Evolutionary conservation across 2,329 filamentous ascomycete genomes (phyloP), one percentile per base, ranked within the genome.

Genomic region (Diaporthe sp.): DNA sequence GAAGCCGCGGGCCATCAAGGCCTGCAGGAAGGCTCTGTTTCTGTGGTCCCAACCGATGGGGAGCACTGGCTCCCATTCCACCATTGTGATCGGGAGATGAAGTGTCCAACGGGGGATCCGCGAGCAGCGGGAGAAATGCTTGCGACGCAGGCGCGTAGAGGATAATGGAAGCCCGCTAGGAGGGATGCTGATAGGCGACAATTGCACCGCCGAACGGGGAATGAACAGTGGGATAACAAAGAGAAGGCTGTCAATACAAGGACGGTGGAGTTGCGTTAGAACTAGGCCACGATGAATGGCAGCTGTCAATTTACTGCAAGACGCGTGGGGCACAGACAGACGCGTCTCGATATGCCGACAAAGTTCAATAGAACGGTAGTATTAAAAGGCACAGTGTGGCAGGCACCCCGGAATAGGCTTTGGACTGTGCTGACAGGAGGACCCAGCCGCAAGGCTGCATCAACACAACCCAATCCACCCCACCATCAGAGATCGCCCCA

Each of bases 21-120:
- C 94, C 85, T 99, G 97, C 0, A 98, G 88, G 81, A 99, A 98
- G 12, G 96, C 96, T 75, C 95, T 93, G 83, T 98, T 94, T 77
- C 89, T 89, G 82, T 97, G 87, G 74, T 83, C 82, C 80, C 90
- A 91, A 31, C 84, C 82, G 0, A 78, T 77, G 4, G 81, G 81
- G 15, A 85, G 67, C 25, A 83, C 79, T 25, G 81, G 81, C 49
- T 83, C 80, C 75, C 84, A 83, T 25, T 84, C 82, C 72, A 39
- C 13, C 71, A 73, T 55, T 47, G 25, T 65, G 31, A 42, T 61
- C 20, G 31, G 53, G 22, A 37, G 47, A 42, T 17, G 25, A n/a
- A 17, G 34, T 25, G 17, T 25, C 1, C 20, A 57, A 17, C 9
- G 37, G 31, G 22, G 22, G 61, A 25, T 13, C 9, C n/a, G 22